These are phyloP conservation scores for Golubevia pallescens DNA, from an alignment of 1,284 basidiomycete genomes.

Conservation along the genomic window DNA sequence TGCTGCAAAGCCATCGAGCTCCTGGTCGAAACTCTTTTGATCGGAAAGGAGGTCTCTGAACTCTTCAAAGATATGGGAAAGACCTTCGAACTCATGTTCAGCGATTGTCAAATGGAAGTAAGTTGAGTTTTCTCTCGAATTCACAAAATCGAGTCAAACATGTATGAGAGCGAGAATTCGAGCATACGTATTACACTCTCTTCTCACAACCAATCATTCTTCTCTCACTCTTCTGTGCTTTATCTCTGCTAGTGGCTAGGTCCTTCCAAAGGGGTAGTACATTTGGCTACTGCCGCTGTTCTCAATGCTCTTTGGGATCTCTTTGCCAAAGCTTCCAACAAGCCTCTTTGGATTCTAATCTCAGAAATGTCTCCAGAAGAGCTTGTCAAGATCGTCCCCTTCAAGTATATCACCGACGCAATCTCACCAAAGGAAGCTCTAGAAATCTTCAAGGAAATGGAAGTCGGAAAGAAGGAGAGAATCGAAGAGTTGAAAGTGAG, in stretches of 20 bases:
- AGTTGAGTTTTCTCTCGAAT: background rate
- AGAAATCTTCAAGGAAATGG: slow-evolving; percentile 78
- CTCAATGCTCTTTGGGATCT: slow-evolving; percentile 71
- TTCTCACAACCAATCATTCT: background rate
- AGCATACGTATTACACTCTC: too few species aligned
- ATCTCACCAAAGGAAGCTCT: slow-evolving; percentile 89
- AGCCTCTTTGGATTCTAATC: slow-evolving; percentile 84
- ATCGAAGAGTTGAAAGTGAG: slow-evolving; percentile 28
- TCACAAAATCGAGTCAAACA: too few species aligned
- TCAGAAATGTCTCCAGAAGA: slow-evolving; percentile 83
- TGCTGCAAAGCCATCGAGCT: slow-evolving; percentile 36
- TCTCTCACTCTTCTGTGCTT: slow-evolving; percentile 19
- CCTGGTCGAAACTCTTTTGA: slow-evolving; percentile 28
- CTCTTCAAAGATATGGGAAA: slow-evolving; percentile 40
- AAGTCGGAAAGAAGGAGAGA: slow-evolving; percentile 74
- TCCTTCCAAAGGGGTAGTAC: slow-evolving; percentile 76
- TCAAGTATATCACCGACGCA: slow-evolving; percentile 86
- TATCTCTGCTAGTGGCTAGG: slow-evolving; percentile 65
- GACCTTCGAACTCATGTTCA: slow-evolving; percentile 34
- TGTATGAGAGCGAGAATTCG: too few species aligned
- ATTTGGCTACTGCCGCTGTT: slow-evolving; percentile 69
- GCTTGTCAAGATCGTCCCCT: slow-evolving; percentile 80
- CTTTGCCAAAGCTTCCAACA: slow-evolving; percentile 76
- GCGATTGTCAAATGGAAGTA: slow-evolving; percentile 20
- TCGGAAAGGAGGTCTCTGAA: slow-evolving; percentile 31